Base-by-base conservation (phyloP, 371 early-diverging fungal genomes). In the Mortierella sp. region DNA sequence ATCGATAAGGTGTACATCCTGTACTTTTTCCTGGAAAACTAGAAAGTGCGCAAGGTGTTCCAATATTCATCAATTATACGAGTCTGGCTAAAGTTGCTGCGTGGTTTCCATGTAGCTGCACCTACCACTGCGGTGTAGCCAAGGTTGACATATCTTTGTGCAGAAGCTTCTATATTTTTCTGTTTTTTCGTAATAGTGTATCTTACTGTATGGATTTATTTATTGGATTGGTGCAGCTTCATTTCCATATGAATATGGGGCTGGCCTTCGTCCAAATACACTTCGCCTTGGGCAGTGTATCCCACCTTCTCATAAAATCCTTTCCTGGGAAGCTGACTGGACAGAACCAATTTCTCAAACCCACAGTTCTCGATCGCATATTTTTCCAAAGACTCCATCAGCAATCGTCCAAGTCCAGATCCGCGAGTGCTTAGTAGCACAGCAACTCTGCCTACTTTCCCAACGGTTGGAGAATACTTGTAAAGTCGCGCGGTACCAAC, bases 401-500 rank as follows among this genome's bases (percentile, higher is more conserved):
- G 47, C 15, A 66, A 23, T 23, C 68, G 63, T 2, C 83, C 83
- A 34, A 83, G 66, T n/a, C 83, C 78, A 5, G 68, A 23, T 1
- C 83, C 83, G 5, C 83, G 83, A 12, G 70, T 61, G 29, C 59
- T 73, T 1, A 57, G 43, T 2, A 77, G 57, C 1, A 83, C 83
- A 40, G 83, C 78, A 12, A 83, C 78, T n/a, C 83, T 78, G 5
- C 78, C 77, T 3, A 83, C 26, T 60, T 83, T 83, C 31, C 73
- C 83, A 12, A 75, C 61, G 0, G 70, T 66, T 4, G 78, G 67
- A 4, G 70, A 66, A 40, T 72, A 74, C 19, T 51, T 61, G 66
- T 66, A 74, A 22, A 77, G 43, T 15, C 83, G 74, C 1, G 71
- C 66, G 0, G 83, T 83, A 2, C 83, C 83, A 2, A 77, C 67